A percentile compares a stretch with the other conserved stretches of the same genome.
phyloP scores from a whole-genome alignment of 2,329 filamentous ascomycete genomes.

The Pyrenophora seminiperda region DNA sequence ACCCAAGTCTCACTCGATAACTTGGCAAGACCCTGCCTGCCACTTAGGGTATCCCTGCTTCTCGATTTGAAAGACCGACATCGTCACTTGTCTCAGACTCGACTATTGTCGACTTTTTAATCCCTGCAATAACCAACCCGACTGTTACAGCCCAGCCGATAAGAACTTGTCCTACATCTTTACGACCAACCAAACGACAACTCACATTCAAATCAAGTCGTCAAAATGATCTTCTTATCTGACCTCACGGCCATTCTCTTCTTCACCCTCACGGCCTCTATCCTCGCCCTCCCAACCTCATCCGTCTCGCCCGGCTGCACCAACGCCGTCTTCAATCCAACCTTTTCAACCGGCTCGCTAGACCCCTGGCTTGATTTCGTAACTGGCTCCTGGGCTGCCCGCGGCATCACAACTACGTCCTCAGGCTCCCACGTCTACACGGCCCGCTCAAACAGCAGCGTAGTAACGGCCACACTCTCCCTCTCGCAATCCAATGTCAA shows the following conservation, averaged over 20 bases:
- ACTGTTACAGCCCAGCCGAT: too few species aligned
- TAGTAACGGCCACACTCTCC: conserved; percentile 12
- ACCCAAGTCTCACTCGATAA: too few species aligned
- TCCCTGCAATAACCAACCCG: too few species aligned
- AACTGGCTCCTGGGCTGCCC: conserved; percentile 21
- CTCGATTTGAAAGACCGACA: too few species aligned
- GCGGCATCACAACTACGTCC: conserved; percentile 7
- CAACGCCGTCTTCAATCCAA: conserved; percentile 25
- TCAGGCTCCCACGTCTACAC: conserved; percentile 17
- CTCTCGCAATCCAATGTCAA: conserved; percentile 22
- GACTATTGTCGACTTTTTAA: too few species aligned
- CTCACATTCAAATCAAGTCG: background rate
- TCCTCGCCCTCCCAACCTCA: background rate
- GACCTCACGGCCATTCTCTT: background rate
- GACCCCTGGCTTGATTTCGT: conserved; percentile 25
- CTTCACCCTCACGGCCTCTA: conserved; percentile 1
- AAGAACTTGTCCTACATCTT: background rate
- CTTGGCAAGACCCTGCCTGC: too few species aligned
- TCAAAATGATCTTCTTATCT: background rate
- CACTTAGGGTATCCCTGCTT: too few species aligned
- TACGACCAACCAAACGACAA: background rate
- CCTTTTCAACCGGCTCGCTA: conserved; percentile 19
- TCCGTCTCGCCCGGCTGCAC: background rate
- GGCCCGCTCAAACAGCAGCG: conserved; percentile 18
- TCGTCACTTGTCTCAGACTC: too few species aligned